Evolutionary conservation across 352 stramenopile genomes (phyloP).

Genomic region (Globisporangium middletonii): DNA sequence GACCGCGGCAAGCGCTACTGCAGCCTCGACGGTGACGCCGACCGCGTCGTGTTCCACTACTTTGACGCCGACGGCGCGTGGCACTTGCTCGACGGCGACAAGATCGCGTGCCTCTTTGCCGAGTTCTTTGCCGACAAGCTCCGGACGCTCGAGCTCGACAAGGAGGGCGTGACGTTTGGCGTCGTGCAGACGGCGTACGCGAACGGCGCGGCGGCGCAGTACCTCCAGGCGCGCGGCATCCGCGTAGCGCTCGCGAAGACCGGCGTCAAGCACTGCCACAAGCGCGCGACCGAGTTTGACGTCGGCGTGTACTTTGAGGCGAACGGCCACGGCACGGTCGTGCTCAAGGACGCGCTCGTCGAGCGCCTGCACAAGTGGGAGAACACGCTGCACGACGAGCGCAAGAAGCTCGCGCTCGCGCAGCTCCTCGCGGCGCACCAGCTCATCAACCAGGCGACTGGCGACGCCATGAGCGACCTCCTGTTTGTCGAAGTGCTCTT

Average conservation of each 20-base stretch:
- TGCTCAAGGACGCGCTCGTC: constrained; percentile 91
- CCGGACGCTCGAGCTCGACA: constrained; percentile 51
- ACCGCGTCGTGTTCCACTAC: constrained; percentile 98
- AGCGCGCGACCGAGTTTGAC: constrained; percentile 94
- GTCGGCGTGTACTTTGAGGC: constrained; percentile 99
- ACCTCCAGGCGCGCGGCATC: constrained; percentile 70
- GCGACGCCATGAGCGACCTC: constrained; percentile 96
- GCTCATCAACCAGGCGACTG: constrained; percentile 96
- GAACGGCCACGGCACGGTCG: constrained; percentile 98
- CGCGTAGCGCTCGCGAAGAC: constrained; percentile 92
- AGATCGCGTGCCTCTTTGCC: constrained; percentile 95
- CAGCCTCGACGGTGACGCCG: constrained; percentile 97
- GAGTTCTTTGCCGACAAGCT: constrained; percentile 93
- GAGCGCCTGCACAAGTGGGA: constrained; percentile 82
- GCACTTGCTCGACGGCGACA: constrained; percentile 96
- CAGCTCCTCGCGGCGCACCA: constrained; percentile 84
- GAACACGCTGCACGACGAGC: constrained; percentile 61
- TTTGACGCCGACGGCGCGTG: constrained; percentile 72
- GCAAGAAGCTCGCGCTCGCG: constrained; percentile 76
- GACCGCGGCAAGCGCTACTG: constrained; percentile 82
- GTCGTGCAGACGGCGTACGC: constrained; percentile 99
- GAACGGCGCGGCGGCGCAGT: constrained; percentile 94
- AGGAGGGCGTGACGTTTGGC: constrained; percentile 87
- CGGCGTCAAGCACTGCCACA: constrained; percentile 98
- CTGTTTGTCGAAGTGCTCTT: constrained; percentile 96